Conservation (phyloP, 345 rosid species). For the Arabidopsis thaliana region DNA sequence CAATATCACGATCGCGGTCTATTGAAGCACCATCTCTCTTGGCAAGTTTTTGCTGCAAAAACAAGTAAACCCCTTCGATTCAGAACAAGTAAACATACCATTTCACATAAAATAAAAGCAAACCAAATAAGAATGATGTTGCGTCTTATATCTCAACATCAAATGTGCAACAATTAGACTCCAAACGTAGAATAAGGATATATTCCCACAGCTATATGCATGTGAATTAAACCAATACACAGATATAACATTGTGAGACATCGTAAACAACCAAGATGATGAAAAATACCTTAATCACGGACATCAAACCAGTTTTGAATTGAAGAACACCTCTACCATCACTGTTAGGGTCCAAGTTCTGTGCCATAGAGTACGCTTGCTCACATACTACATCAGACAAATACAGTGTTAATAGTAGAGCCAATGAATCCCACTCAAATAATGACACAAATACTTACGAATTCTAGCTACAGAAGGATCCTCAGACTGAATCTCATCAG, state of each 20-base stretch:
- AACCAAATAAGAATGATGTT: neutral
- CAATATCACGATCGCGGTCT: constrained; percentile 84
- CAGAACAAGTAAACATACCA: constrained; percentile 25
- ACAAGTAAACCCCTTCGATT: constrained; percentile 18
- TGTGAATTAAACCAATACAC: constrained; percentile 8
- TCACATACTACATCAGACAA: constrained; percentile 70
- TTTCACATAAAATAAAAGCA: constrained; percentile 22
- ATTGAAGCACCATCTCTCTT: constrained; percentile 75
- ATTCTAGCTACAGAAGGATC: constrained; percentile 85
- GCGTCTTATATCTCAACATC: neutral
- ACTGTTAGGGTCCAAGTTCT: constrained; percentile 91
- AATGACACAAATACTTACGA: constrained; percentile 49
- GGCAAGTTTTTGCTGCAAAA: constrained; percentile 94
- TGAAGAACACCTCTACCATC: constrained; percentile 99
- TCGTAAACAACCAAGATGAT: neutral
- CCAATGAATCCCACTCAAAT: no score
- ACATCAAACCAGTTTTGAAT: constrained; percentile 98
- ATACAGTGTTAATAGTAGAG: constrained; percentile 14
- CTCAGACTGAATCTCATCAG: constrained; percentile 90
- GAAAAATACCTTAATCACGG: constrained; percentile 75
- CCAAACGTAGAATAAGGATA: neutral
- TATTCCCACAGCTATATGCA: constrained; percentile 20
- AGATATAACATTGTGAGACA: constrained; percentile 23
- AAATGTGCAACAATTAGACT: constrained; percentile 9
- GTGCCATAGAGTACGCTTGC: constrained; percentile 97